A percentile compares a stretch with the other conserved stretches of the same genome.
Evolutionary conservation across 805 yeast species (phyloP).

Genomic region (Candida sphagnicola): DNA sequence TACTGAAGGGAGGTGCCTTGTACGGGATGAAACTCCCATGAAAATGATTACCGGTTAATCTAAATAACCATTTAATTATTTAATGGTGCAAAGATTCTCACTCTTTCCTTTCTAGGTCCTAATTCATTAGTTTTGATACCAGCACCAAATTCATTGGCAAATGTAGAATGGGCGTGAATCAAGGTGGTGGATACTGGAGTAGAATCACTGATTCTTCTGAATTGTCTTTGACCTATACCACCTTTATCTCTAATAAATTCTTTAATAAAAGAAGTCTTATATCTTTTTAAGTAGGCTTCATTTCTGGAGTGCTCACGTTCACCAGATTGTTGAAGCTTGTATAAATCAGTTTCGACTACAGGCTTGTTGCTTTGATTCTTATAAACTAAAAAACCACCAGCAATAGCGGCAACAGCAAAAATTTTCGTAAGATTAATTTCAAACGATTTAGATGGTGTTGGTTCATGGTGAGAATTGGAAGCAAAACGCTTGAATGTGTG

Average conservation of each 20-base stretch:
- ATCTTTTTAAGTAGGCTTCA: conserved; percentile 33
- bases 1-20: no score
- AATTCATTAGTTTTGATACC: conserved; percentile 40
- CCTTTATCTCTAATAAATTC: conserved; percentile 41
- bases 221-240: conserved; percentile 41
- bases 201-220: conserved; percentile 29
- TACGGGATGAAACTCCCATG: no score
- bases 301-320: conserved; percentile 32
- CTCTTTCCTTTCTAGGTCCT: conserved; percentile 44
- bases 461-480: conserved; percentile 14
- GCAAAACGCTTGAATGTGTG: conserved; percentile 17
- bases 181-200: conserved; percentile 26
- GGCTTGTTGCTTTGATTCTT: conserved; percentile 32
- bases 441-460: conserved; percentile 20
- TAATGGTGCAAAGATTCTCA: conserved; percentile 37
- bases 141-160: conserved; percentile 38
- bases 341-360: conserved; percentile 32
- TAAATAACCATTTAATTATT: conserved; percentile 3
- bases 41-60: not conserved
- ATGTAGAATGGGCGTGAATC: conserved; percentile 40
- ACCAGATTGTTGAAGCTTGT: conserved; percentile 25
- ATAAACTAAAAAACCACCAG: conserved; percentile 33
- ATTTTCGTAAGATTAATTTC: conserved; percentile 40
- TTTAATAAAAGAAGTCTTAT: conserved; percentile 40
- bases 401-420: conserved; percentile 37